Base-by-base conservation (phyloP, 2,329 filamentous ascomycete genomes). In the Fusarium dimerum region DNA sequence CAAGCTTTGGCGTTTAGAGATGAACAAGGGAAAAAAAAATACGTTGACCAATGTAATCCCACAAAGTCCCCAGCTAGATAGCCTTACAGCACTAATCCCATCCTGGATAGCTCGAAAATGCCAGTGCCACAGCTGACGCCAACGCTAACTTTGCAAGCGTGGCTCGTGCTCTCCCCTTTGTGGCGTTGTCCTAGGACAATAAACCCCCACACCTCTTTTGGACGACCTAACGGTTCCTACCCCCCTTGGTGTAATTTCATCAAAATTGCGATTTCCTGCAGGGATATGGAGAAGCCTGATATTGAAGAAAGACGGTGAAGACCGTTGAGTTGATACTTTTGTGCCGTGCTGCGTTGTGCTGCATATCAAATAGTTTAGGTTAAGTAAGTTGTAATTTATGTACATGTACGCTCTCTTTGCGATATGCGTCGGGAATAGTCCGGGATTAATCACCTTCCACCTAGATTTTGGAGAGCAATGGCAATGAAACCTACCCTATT, bases 41-140 rank as follows among this genome's bases (percentile, higher is more conserved):
- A 26, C 20, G 20, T 36, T 12, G 29, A 16, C 10, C 10, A 36
- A 36, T 36, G 5, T 12, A 36, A 36, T 12, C 13, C 10, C 32
- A 36, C 32, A 34, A 45, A n/a, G 7, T 36, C 34, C n/a, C 30
- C 43, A 36, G 43, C 43, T 29, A 45, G n/a, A 45, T 41, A 50
- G 47, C 47, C 47, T 50, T 50, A 45, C 32, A 26, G 20, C 41
- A 26, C 42, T 50, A 50, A 26, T 16, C 47, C 36, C 15, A 17
- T n/a, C n/a, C 9, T 20, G 18, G 42, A 18, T 26, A 26, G 20
- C 20, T 26, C 20, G 7, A n/a, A n/a, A n/a, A n/a, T n/a, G n/a
- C 7, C 32, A 10, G 32, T 15, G 32, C 32, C 32, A 36, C 32
- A 36, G 32, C 32, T 36, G 10, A 36, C 32, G 11, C 32, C 32